Evolutionary conservation across 257 asterid species (phyloP).

Genomic region (Solanum virginianum): DNA sequence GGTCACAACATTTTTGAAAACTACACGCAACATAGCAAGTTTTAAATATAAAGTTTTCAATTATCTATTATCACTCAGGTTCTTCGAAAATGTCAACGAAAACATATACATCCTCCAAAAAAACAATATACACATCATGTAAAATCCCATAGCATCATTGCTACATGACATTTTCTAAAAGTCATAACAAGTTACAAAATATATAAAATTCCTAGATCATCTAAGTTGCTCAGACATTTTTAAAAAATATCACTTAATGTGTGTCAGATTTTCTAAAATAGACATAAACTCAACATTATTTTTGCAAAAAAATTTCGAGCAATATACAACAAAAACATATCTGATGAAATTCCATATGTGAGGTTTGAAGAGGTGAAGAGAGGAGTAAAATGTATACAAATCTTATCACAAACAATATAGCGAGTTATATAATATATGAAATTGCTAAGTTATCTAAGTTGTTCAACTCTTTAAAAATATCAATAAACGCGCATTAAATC

Average conservation of each 20-base stretch:
- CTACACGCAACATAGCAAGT: background rate
- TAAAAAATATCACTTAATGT: too few relatives aligned
- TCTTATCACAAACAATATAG: too few relatives aligned
- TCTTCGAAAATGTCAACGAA: background rate
- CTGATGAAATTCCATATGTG: too few relatives aligned
- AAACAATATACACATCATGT: background rate
- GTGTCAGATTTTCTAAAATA: too few relatives aligned
- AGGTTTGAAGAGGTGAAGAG: rapidly evolving
- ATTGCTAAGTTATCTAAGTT: background rate
- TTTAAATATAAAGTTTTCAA: background rate
- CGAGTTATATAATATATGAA: too few relatives aligned
- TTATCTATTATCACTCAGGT: rapidly evolving
- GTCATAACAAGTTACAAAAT: too few relatives aligned
- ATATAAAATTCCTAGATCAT: too few relatives aligned
- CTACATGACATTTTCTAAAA: background rate
- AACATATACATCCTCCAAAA: background rate
- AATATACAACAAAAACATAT: too few relatives aligned
- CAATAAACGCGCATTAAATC: background rate
- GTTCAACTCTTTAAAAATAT: background rate
- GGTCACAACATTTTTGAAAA: background rate
- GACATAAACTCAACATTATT: too few relatives aligned
- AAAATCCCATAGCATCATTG: background rate
- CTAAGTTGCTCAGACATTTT: too few relatives aligned
- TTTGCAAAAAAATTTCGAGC: too few relatives aligned
- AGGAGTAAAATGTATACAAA: too few relatives aligned